phyloP scores from a whole-genome alignment of 768 basidiomycete species.

The Suillus ampliporus region DNA sequence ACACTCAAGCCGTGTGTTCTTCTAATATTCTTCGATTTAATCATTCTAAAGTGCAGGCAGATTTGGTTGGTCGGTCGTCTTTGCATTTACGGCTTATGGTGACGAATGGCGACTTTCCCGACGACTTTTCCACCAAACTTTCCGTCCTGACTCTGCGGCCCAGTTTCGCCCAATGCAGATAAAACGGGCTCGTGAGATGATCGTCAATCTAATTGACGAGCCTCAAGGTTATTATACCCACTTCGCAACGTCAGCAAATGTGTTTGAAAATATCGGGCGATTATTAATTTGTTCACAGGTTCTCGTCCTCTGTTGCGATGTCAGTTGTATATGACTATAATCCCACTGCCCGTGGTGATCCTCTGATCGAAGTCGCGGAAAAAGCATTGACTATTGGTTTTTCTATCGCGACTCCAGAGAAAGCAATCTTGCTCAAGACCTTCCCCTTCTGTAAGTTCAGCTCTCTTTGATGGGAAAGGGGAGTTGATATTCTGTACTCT shows the following conservation, averaged over 20 bases:
- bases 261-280: conserved; percentile 3
- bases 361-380: not conserved
- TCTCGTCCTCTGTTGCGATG: conserved; percentile 7
- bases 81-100: conserved; percentile 1
- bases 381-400: not conserved
- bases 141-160: conserved; percentile 37
- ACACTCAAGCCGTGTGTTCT: conserved; percentile 1
- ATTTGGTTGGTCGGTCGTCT: conserved; percentile 10
- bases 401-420: conserved; percentile 2
- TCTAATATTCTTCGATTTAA: not conserved
- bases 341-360: not conserved
- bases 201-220: conserved; percentile 30
- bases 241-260: conserved; percentile 4
- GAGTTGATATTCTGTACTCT: not conserved
- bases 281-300: conserved; percentile 15
- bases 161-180: conserved; percentile 32
- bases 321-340: conserved; percentile 11
- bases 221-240: conserved; percentile 38
- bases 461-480: not conserved
- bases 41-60: not conserved
- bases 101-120: conserved; percentile 34
- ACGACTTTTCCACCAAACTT: conserved; percentile 43
- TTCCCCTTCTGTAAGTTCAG: conserved; percentile 21
- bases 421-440: not conserved
- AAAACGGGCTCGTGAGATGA: conserved; percentile 28